A percentile compares a stretch with the other conserved stretches of the same genome.
Conservation (phyloP, 164 flowering plant species). For the Santalum album region DNA sequence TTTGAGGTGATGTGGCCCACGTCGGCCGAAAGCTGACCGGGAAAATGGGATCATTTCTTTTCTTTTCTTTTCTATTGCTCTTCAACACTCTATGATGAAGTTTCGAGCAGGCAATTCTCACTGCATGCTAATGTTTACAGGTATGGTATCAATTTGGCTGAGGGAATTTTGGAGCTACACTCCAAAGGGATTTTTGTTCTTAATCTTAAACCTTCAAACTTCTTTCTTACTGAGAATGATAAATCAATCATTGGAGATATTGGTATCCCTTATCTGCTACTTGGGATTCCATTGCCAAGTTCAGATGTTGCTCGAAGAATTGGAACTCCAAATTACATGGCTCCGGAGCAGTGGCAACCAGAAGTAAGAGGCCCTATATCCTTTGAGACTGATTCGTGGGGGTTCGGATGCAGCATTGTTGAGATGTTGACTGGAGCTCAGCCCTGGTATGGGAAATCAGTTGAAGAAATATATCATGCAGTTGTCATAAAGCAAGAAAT, state of each 20-base stretch:
- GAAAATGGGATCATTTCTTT: background rate
- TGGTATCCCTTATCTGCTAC: slow-evolving; percentile 68
- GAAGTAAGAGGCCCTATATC: slow-evolving; percentile 81
- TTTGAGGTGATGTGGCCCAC: slow-evolving; percentile 64
- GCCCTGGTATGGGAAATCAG: slow-evolving; percentile 77
- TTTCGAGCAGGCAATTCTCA: background rate
- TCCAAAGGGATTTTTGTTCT: slow-evolving; percentile 57
- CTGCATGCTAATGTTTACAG: slow-evolving; percentile 27
- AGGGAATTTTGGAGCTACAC: slow-evolving; percentile 65
- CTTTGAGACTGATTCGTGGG: slow-evolving; percentile 92
- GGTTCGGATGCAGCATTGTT: slow-evolving; percentile 79
- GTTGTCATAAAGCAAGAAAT: slow-evolving; percentile 75
- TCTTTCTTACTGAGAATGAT: slow-evolving; percentile 60
- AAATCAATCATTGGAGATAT: slow-evolving; percentile 68
- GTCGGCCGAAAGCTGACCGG: background rate
- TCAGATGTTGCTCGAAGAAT: slow-evolving; percentile 46
- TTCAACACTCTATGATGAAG: background rate
- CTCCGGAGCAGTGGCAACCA: slow-evolving; percentile 97
- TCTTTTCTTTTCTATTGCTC: background rate
- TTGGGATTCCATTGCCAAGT: slow-evolving; percentile 46
- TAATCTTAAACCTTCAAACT: slow-evolving; percentile 79
- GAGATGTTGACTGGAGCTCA: slow-evolving; percentile 81
- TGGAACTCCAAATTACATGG: slow-evolving; percentile 93
- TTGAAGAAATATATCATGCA: slow-evolving; percentile 50
- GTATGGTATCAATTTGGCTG: slow-evolving; percentile 68